A percentile compares a stretch with the other conserved stretches of the same genome.
These are phyloP conservation scores for Talaromyces amestolkiae DNA, from an alignment of 2,329 filamentous ascomycete species.

Conservation along the genomic window DNA sequence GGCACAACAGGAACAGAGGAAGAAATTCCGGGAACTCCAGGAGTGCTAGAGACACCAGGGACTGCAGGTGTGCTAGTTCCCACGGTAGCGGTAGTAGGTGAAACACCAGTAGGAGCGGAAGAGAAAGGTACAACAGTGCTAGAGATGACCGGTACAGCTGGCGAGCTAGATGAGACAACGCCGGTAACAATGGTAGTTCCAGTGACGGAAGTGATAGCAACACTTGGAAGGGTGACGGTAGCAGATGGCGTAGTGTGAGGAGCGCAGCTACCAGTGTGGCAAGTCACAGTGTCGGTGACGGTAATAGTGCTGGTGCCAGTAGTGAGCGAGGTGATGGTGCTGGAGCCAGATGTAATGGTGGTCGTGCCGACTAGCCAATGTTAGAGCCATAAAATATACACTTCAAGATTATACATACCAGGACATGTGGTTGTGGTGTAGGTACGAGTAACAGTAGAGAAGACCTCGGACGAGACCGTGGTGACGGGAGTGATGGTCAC, in stretches of 20 bases:
- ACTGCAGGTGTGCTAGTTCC: background rate
- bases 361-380: conserved; percentile 13
- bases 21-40: background rate
- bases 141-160: background rate
- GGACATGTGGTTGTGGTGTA: conserved; percentile 21
- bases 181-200: background rate
- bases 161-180: background rate
- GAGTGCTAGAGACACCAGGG: background rate
- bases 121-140: background rate
- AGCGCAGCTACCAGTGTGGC: conserved; percentile 14
- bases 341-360: conserved; percentile 15
- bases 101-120: background rate
- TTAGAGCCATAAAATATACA: background rate
- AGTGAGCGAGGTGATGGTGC: conserved; percentile 12
- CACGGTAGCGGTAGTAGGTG: background rate
- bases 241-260: conserved; percentile 13
- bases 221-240: background rate
- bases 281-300: conserved; percentile 18
- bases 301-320: conserved; percentile 16
- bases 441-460: conserved; percentile 14
- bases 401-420: background rate
- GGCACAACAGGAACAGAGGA: background rate
- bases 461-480: conserved; percentile 5
- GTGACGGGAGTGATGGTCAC: background rate
- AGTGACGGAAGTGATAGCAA: background rate